A percentile compares a stretch with the other conserved stretches of the same genome.
phyloP scores from a whole-genome alignment of 75 land plant species.

The Gnetum montanum region DNA sequence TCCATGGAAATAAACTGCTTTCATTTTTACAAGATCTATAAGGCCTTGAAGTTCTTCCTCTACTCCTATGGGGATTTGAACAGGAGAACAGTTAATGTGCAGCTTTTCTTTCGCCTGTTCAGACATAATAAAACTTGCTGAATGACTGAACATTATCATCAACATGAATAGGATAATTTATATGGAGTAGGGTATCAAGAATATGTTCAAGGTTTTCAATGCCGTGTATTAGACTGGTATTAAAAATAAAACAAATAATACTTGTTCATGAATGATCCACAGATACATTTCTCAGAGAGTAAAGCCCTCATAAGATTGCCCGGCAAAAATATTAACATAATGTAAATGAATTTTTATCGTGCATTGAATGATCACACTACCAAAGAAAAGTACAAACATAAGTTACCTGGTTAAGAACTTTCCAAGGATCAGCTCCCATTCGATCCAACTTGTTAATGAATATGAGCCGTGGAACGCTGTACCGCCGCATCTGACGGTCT shows the following conservation, averaged over 20 bases:
- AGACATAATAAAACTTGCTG: not conserved
- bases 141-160: too few species aligned
- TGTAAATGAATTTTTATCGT: not conserved
- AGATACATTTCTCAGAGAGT: too few species aligned
- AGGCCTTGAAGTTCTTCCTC: slow-evolving; percentile 88
- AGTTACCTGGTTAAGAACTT: slow-evolving; percentile 81
- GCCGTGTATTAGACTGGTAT: too few species aligned
- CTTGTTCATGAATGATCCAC: too few species aligned
- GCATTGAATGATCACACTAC: not conserved
- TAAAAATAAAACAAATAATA: too few species aligned
- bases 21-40: slow-evolving; percentile 80
- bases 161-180: too few species aligned
- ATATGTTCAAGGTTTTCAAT: too few species aligned
- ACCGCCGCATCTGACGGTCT: slow-evolving; percentile 94
- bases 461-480: slow-evolving; percentile 90
- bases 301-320: too few species aligned
- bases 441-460: slow-evolving; percentile 98
- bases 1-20: slow-evolving; percentile 84
- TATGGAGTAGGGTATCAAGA: too few species aligned
- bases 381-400: not conserved
- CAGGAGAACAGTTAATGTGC: slow-evolving; percentile 89
- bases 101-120: slow-evolving; percentile 83
- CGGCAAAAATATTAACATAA: too few species aligned
- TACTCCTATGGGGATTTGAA: slow-evolving; percentile 92
- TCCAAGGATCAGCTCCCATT: slow-evolving; percentile 99